Base-by-base conservation (phyloP, 1,139 yeast genomes). In the Sugiyamaella castrensis region DNA sequence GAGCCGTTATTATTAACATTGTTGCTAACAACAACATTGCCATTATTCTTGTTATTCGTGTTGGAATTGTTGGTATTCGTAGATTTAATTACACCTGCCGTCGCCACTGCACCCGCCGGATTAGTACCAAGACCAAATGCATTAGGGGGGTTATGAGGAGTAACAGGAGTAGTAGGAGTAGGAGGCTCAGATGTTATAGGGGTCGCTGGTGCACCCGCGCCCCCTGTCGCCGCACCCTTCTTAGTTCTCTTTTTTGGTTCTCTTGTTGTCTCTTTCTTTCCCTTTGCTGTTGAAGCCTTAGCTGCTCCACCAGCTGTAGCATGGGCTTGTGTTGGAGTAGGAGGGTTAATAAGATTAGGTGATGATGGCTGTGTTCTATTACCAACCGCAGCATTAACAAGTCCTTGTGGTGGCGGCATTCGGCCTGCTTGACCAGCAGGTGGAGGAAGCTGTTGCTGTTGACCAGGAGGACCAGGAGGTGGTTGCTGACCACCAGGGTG, bases 241-340 rank as follows among this genome's bases (percentile, higher is more conserved):
- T 73, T 75, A 39, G 64, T 65, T 43, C 63, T 63, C 53, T 62
- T 60, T 51, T 61, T 55, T 46, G 56, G 53, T 8, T 59, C 70
- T 48, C 69, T 63, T 38, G 66, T 67, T 43, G 70, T 68, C 42
- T 57, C 60, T 50, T 58, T 62, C 46, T 54, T 53, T 37, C 52
- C 54, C 43, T 57, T 66, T 33, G 37, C 49, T 19, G 31, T 40
- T 28, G 41, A 16, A 10, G n/a, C 5, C 12, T 26, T 12, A 19
- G 24, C 24, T 19, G 24, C 5, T 5, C 24, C 24, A 11, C 63
- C 63, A 46, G 74, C 68, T 29, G 73, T 56, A 37, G 74, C 56
- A 62, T 46, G 55, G 48, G 76, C 69, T 73, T 79, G 76, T 40
- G 69, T 67, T 2, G 75, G 69, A 50, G 77, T 79, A n/a, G 76